These are phyloP conservation scores for Dalbergia cochinchinensis DNA, from an alignment of 306 rosid species.

Conservation along the genomic window DNA sequence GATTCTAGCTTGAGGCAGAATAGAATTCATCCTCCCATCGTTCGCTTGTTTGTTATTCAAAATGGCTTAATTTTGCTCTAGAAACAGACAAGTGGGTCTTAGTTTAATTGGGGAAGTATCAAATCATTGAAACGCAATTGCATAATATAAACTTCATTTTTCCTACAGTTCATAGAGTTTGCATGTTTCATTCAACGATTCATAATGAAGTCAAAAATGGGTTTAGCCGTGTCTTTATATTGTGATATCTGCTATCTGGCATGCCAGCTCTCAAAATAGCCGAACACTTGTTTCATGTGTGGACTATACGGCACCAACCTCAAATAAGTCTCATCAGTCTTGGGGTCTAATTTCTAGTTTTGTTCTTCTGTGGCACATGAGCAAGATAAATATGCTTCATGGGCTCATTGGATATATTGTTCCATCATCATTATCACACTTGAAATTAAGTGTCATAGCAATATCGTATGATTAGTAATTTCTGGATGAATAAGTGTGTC, in stretches of 20 bases:
- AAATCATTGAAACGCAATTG: not conserved
- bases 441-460: too few relatives aligned
- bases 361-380: too few relatives aligned
- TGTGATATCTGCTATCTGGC: constrained; percentile 14
- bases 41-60: constrained; percentile 16
- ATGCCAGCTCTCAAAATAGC: too few relatives aligned
- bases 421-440: too few relatives aligned
- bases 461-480: too few relatives aligned
- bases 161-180: constrained; percentile 15
- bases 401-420: not conserved
- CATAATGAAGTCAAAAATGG: constrained; percentile 4
- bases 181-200: constrained; percentile 10
- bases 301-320: constrained; percentile 9
- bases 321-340: constrained; percentile 1
- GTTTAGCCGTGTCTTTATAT: constrained; percentile 16
- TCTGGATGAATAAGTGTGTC: too few relatives aligned
- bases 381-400: not conserved
- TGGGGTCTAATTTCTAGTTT: constrained; percentile 7
- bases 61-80: constrained; percentile 28
- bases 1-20: too few relatives aligned
- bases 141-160: constrained; percentile 19
- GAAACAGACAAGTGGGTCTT: constrained; percentile 34
- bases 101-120: not conserved
- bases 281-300: not conserved
- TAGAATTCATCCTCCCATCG: not conserved